These are phyloP conservation scores for Pulveroboletus ravenelii DNA, from an alignment of 768 basidiomycete species.

Conservation along the genomic window DNA sequence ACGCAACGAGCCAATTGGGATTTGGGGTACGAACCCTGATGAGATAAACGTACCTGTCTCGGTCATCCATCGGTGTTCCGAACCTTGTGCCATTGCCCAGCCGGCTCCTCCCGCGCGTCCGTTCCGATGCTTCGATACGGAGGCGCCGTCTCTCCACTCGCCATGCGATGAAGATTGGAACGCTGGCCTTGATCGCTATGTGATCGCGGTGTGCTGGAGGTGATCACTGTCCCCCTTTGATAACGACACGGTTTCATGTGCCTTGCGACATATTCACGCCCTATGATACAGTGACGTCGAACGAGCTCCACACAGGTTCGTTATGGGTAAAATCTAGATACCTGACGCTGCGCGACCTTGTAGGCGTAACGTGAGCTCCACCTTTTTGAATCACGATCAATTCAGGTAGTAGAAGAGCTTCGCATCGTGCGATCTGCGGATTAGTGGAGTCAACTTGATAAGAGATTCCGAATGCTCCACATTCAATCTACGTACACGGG, in stretches of 20 bases:
- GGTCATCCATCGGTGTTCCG: background rate
- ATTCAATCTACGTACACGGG: background rate
- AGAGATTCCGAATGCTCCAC: conserved; percentile 1
- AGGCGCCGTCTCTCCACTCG: background rate
- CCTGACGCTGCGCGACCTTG: background rate
- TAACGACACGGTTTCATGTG: background rate
- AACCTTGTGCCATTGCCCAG: background rate
- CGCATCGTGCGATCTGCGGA: background rate
- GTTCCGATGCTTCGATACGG: conserved; percentile 1
- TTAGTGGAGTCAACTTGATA: conserved; percentile 3
- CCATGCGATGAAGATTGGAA: conserved; percentile 1
- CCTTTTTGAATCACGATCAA: background rate
- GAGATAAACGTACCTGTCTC: conserved; percentile 7
- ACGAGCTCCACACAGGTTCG: conserved; percentile 1
- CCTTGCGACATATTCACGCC: background rate
- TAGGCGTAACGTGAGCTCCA: background rate
- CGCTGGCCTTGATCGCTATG: background rate
- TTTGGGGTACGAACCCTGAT: conserved; percentile 13
- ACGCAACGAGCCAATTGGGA: background rate
- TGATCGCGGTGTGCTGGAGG: background rate
- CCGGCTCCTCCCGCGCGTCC: background rate
- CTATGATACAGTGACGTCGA: conserved; percentile 2
- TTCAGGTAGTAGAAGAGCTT: conserved; percentile 4
- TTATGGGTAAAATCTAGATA: background rate
- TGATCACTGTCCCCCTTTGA: background rate